Base-by-base conservation (phyloP, 2,329 filamentous ascomycete genomes). In the Bimuria novae-zelandiae region DNA sequence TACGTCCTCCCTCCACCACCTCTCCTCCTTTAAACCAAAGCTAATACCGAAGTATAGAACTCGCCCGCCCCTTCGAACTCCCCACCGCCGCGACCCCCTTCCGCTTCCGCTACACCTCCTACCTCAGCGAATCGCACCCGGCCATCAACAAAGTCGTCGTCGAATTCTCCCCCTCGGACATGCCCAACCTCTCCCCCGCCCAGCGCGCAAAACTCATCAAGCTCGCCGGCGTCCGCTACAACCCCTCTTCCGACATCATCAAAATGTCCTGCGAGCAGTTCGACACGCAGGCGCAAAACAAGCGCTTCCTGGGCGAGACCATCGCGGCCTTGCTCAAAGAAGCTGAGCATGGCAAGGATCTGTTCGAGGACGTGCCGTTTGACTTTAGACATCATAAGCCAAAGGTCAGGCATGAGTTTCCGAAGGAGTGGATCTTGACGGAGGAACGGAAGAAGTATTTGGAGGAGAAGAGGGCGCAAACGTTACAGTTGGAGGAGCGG, bases 31-130 rank as follows among this genome's bases (percentile, higher is more conserved):
- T n/a, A n/a, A n/a, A n/a, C n/a, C n/a, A n/a, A n/a, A n/a, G n/a
- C n/a, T n/a, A n/a, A n/a, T n/a, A n/a, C n/a, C n/a, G n/a, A n/a
- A n/a, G n/a, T n/a, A 46, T 68, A 96, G 90, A 93, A 71, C 83
- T 94, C 57, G 88, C 90, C 50, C 90, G 90, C 75, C 88, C 90
- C 16, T 97, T 96, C 73, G 77, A 82, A 55, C 84, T 86, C 2
- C 91, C 93, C 1, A 81, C 83, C 12, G 74, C 80, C 25, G 75
- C 85, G 40, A 82, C 89, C 64, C 85, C 91, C 40, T 84, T 99
- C 52, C 89, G 93, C 66, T 99, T 97, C 85, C 88, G 94, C 67
- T 97, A 96, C 80, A 99, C 94, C 14, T 92, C 89, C 32, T 97
- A 97, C 77, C 88, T 99, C 83, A 93, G 93, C 66, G 94, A 97